Base-by-base conservation (phyloP, 2,329 filamentous ascomycete species). In the Microdochium nivale region DNA sequence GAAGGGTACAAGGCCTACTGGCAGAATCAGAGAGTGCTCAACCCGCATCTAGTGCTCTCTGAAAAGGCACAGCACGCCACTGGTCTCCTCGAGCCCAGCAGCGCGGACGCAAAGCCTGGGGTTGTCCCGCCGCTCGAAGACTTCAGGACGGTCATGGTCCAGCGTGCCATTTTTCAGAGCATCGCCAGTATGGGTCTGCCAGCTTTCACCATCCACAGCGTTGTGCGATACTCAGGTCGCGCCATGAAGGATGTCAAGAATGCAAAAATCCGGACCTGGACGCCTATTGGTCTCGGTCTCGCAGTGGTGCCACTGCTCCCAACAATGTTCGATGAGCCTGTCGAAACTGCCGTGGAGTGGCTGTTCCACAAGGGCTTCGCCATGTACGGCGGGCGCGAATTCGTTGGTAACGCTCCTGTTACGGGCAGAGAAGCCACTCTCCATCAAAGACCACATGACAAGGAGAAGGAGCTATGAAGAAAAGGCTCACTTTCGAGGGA, bases 1-100 rank as follows among this genome's bases (percentile, higher is more conserved):
- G 94, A 99, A 69, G 92, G 94, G 5, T 97, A 96, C 75, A 96
- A 96, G 66, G 86, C 92, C 8, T 97, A 96, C 67, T 80, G 87
- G 67, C 82, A 87, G 52, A 97, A 99, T 65, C 88, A 94, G 68
- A 79, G 80, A 37, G 76, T 82, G 1, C 70, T 90, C 23, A 80
- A 91, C 59, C 89, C 90, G 0, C 75, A 84, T 10, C 65, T 84
- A 13, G 75, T 81, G 54, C 70, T 83, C 24, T 75, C 74, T 2
- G 65, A 71, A 8, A 70, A 67, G 14, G 72, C 78, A 60, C 71
- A 77, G 60, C 75, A 75, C 58, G 59, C 71, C 3, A 71, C 76
- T 1, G 77, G 78, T 1, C 65, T 79, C 4, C 63, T 67, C 0
- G 63, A 62, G 50, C 64, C 57, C 49, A 67, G 63, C 24, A 55